phyloP scores from a whole-genome alignment of 495 filamentous ascomycete species.

The Pseudotulostoma volvatum region DNA sequence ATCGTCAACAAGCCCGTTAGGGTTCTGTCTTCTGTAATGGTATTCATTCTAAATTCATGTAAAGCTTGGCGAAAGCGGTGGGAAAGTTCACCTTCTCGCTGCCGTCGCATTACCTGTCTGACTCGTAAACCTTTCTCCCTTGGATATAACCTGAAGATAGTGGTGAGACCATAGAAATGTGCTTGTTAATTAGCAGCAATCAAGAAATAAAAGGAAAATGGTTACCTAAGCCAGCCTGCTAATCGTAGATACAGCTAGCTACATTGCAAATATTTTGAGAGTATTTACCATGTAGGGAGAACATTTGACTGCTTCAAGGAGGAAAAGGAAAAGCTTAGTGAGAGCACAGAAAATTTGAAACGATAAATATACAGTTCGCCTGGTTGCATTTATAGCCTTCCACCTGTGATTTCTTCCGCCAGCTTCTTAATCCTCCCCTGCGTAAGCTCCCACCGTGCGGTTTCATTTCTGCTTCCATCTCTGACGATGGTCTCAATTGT shows the following conservation, averaged over 20 bases:
- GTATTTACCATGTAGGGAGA: no score
- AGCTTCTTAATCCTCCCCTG: slow-evolving; percentile 45
- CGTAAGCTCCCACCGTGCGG: slow-evolving; percentile 26
- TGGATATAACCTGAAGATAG: no score
- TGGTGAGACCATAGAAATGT: no score
- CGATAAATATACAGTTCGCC: slow-evolving; percentile 5
- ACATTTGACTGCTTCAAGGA: no score
- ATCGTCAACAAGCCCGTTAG: not conserved
- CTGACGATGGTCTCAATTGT: slow-evolving; percentile 28
- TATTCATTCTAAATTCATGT: not conserved
- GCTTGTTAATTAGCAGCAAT: no score
- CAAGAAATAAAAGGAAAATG: no score
- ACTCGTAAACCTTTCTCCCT: no score
- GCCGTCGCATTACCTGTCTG: not conserved
- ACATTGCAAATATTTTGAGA: no score
- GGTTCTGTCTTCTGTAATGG: not conserved
- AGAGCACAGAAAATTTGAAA: no score
- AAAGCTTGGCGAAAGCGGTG: not conserved
- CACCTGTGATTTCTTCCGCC: slow-evolving; percentile 51
- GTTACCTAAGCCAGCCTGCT: no score
- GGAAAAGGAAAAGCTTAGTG: no score
- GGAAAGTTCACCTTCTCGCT: not conserved
- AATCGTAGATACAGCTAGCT: no score
- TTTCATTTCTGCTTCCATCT: slow-evolving; percentile 17
- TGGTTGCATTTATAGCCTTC: slow-evolving; percentile 34